phyloP scores from a whole-genome alignment of 179 eudicot genomes.

The Patellifolia procumbens region DNA sequence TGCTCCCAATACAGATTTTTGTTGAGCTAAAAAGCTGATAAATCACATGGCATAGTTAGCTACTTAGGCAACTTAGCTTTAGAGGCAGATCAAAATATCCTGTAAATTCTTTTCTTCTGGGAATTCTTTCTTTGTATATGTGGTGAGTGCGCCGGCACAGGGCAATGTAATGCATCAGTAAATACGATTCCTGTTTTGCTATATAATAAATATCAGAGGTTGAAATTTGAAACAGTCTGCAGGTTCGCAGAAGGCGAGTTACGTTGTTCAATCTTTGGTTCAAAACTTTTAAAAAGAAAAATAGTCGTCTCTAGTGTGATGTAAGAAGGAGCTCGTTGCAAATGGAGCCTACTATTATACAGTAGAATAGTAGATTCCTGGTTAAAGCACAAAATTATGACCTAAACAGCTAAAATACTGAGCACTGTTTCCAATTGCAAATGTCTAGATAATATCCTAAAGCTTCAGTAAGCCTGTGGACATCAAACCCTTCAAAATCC shows the following conservation, averaged over 20 bases:
- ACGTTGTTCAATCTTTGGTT: neutral
- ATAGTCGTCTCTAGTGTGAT: neutral
- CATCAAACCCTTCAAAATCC: neutral
- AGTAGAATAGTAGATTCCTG: neutral
- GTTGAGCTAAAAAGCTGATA: neutral
- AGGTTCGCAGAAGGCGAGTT: neutral
- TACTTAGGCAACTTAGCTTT: too few species aligned
- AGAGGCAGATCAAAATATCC: neutral
- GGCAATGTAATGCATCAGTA: too few species aligned
- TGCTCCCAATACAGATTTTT: neutral
- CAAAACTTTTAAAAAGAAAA: neutral
- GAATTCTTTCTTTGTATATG: slow-evolving; percentile 8
- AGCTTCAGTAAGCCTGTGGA: neutral
- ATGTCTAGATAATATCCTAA: neutral
- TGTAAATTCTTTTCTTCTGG: slow-evolving; percentile 4
- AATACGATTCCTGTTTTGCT: neutral
- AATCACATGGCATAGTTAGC: neutral
- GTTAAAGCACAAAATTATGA: neutral
- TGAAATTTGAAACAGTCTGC: neutral
- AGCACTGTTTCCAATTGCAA: neutral
- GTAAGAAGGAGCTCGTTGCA: neutral
- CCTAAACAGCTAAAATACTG: neutral
- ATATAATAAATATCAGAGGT: neutral
- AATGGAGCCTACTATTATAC: neutral
- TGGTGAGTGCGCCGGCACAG: too few species aligned